These are phyloP conservation scores for Coemansia sp. DNA, from an alignment of 192 early-diverging fungal species.

Conservation along the genomic window DNA sequence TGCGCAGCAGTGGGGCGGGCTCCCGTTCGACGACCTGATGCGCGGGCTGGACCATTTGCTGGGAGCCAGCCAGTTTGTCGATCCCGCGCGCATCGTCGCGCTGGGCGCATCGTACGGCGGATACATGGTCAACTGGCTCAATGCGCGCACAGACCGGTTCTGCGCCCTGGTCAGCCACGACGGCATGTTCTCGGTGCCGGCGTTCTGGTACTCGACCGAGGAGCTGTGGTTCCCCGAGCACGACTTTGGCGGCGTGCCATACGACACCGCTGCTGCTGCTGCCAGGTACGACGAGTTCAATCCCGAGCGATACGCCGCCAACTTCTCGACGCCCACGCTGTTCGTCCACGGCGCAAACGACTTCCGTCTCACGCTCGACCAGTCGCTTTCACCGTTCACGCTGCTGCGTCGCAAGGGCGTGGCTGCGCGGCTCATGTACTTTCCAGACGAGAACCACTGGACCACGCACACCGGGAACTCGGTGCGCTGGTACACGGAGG, in stretches of 20 bases:
- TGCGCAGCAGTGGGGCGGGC: constrained; percentile 66
- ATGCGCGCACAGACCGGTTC: constrained; percentile 71
- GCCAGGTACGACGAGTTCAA: constrained; percentile 63
- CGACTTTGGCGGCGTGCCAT: constrained; percentile 76
- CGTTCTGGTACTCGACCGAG: constrained; percentile 66
- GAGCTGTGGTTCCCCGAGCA: constrained; percentile 78
- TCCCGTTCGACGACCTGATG: constrained; percentile 73
- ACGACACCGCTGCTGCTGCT: constrained; percentile 47
- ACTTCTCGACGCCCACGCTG: constrained; percentile 75
- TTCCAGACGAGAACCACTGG: constrained; percentile 74
- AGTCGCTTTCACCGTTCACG: constrained; percentile 72
- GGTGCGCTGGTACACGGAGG: constrained; percentile 67
- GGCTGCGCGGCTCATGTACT: constrained; percentile 66
- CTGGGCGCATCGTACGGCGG: constrained; percentile 81
- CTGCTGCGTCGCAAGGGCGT: constrained; percentile 70
- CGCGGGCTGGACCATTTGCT: constrained; percentile 66
- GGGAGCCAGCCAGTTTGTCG: constrained; percentile 57
- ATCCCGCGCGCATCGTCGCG: constrained; percentile 58
- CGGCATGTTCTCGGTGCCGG: constrained; percentile 65
- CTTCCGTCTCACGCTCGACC: constrained; percentile 64
- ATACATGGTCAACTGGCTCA: constrained; percentile 86
- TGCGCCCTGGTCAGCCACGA: constrained; percentile 70
- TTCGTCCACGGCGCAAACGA: constrained; percentile 72
- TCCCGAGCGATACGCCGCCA: constrained; percentile 63
- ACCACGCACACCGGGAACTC: constrained; percentile 67